Evolutionary conservation across 441 rosid genomes (phyloP).

Genomic region (Adansonia grandidieri): DNA sequence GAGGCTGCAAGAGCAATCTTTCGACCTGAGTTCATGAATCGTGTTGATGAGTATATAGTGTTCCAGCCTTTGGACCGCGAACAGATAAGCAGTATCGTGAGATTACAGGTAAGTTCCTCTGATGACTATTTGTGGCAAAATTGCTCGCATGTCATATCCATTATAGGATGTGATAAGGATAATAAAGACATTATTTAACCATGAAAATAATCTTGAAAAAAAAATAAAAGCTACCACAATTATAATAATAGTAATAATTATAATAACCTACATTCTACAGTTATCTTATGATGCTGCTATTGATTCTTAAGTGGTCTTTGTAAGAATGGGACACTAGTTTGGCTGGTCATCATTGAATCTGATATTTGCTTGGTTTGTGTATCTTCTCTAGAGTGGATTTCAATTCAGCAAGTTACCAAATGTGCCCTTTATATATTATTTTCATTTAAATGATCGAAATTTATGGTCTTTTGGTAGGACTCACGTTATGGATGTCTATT

Average conservation of each 20-base stretch:
- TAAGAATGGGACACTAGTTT: neutral
- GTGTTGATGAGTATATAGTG: slow-evolving; percentile 95
- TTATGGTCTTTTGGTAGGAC: neutral
- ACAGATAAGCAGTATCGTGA: slow-evolving; percentile 83
- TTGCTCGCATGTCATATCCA: neutral
- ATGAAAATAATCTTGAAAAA: neutral
- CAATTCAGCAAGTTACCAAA: neutral
- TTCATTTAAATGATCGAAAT: neutral
- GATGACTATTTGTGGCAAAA: neutral
- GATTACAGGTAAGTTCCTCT: slow-evolving; percentile 69
- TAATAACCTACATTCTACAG: neutral
- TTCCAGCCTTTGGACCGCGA: slow-evolving; percentile 92
- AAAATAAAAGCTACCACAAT: neutral
- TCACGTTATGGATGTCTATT: neutral
- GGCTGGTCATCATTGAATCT: neutral
- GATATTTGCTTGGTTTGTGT: neutral
- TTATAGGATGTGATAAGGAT: neutral
- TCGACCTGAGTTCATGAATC: slow-evolving; percentile 96
- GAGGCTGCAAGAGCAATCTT: slow-evolving; percentile 94
- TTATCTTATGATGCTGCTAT: neutral
- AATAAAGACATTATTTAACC: neutral
- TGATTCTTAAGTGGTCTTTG: neutral
- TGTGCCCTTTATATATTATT: neutral
- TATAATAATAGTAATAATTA: neutral
- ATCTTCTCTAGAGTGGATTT: neutral